phyloP scores from a whole-genome alignment of 257 asterid genomes.

The Rhazya stricta region DNA sequence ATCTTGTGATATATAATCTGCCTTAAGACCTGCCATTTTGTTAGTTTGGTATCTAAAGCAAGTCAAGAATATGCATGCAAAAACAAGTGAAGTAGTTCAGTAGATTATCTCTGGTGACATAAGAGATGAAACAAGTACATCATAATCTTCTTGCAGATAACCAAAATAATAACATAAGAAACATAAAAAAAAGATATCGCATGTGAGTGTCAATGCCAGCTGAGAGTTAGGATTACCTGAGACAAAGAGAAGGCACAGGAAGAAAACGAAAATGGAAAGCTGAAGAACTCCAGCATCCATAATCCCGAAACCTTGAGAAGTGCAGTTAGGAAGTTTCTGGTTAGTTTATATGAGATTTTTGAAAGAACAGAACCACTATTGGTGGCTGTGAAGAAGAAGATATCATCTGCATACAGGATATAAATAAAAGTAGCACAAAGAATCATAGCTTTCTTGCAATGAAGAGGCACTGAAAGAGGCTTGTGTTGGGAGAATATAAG shows the following conservation, averaged over 20 bases:
- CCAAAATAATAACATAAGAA: neutral
- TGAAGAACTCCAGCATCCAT: slow-evolving; percentile 34
- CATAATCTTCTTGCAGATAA: neutral
- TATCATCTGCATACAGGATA: slow-evolving; percentile 27
- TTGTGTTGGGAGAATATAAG: slow-evolving; percentile 71
- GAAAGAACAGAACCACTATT: slow-evolving; percentile 7
- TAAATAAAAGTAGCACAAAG: slow-evolving; percentile 44
- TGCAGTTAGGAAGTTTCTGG: neutral
- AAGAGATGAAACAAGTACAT: no score
- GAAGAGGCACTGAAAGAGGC: slow-evolving; percentile 38
- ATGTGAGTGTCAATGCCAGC: neutral
- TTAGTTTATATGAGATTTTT: slow-evolving; percentile 15
- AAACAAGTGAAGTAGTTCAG: neutral
- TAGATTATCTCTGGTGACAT: neutral
- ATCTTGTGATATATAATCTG: neutral
- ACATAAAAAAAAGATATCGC: neutral
- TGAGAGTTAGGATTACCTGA: slow-evolving; percentile 44
- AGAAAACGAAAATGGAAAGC: slow-evolving; percentile 25
- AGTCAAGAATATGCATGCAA: neutral
- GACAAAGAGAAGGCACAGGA: slow-evolving; percentile 38
- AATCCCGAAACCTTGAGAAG: slow-evolving; percentile 4
- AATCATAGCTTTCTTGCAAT: slow-evolving; percentile 87
- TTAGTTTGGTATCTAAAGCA: neutral
- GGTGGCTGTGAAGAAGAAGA: slow-evolving; percentile 17
- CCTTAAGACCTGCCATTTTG: neutral